Conservation (phyloP, 208 protist species). For the Angomonas deanei region DNA sequence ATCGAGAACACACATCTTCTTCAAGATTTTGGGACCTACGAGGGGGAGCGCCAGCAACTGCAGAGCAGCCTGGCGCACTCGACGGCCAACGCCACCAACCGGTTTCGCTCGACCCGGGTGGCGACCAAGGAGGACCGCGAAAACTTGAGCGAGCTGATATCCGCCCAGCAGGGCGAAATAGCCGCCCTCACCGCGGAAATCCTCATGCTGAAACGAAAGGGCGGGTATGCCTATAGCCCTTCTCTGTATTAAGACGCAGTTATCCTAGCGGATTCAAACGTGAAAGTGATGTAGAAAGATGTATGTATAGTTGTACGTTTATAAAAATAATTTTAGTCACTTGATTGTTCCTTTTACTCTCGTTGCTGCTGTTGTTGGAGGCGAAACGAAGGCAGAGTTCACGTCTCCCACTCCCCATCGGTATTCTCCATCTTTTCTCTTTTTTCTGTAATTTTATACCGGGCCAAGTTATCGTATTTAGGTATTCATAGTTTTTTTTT, state of each 20-base stretch:
- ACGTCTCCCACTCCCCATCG: too few relatives aligned
- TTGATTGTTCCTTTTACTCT: not conserved
- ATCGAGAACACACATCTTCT: slow-evolving; percentile 85
- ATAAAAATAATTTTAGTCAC: not conserved
- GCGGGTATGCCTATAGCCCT: slow-evolving; percentile 87
- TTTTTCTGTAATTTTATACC: too few relatives aligned
- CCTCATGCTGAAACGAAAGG: slow-evolving; percentile 89
- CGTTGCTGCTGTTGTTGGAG: too few relatives aligned
- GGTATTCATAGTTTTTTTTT: too few relatives aligned
- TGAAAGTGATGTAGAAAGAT: slow-evolving; percentile 5
- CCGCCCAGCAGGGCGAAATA: slow-evolving; percentile 90
- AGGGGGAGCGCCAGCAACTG: slow-evolving; percentile 65
- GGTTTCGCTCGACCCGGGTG: slow-evolving; percentile 54
- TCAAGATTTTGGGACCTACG: slow-evolving; percentile 78
- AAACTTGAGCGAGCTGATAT: slow-evolving; percentile 82
- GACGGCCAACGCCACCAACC: slow-evolving; percentile 67
- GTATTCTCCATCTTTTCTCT: too few relatives aligned
- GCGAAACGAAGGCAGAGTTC: too few relatives aligned
- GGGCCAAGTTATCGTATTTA: too few relatives aligned
- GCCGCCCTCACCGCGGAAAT: slow-evolving; percentile 91
- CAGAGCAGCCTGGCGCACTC: slow-evolving; percentile 67
- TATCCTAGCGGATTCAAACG: not conserved
- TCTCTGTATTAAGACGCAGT: slow-evolving; percentile 19
- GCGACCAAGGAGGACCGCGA: slow-evolving; percentile 75
- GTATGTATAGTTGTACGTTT: not conserved